Base-by-base conservation (phyloP, 2,329 filamentous ascomycete species). In the Alternaria dauci region DNA sequence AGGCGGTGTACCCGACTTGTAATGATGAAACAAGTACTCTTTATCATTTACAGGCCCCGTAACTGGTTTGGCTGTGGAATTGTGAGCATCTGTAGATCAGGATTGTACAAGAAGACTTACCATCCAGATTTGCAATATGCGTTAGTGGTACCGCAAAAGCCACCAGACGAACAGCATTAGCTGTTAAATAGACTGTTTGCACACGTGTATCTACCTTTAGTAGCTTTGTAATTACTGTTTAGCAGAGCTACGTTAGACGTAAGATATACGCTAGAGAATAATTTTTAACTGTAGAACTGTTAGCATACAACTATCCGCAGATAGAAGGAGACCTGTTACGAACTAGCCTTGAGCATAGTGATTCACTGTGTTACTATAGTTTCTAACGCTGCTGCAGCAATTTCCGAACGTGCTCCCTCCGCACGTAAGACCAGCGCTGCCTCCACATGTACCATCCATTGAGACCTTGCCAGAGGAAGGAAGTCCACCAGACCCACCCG, bases 321-420 rank as follows among this genome's bases (percentile, higher is more conserved):
- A 30, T 11, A 30, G 28, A 11, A 30, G 28, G 28, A 30, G 9
- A 30, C 28, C 9, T 11, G 28, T 53, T 30, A 8, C 28, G 28
- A 30, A 63, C 60, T 61, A 63, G n/a, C 61, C 61, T 57, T 63
- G 58, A 7, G 63, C 64, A 36, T 59, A 67, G 42, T 62, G 56
- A 46, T 52, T 59, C 16, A 61, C 55, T 5, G 61, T 60, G 44
- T 23, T 53, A 12, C 64, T 61, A 25, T 58, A 64, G 30, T 53
- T 57, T 7, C 60, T 56, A 12, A 43, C 52, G 11, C 25, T 43
- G 36, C 51, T 60, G 55, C 26, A 28, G 26, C 26, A 28, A 8
- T 28, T 28, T 28, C 26, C 26, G 8, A 28, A 28, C 6, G 8
- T 28, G 8, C 26, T 8, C 5, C 26, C 26, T 7, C 6, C 26